Evolutionary conservation across 2,329 filamentous ascomycete genomes (phyloP), one percentile per base, ranked within the genome.

Genomic region (Paraphaeosphaeria minitans): DNA sequence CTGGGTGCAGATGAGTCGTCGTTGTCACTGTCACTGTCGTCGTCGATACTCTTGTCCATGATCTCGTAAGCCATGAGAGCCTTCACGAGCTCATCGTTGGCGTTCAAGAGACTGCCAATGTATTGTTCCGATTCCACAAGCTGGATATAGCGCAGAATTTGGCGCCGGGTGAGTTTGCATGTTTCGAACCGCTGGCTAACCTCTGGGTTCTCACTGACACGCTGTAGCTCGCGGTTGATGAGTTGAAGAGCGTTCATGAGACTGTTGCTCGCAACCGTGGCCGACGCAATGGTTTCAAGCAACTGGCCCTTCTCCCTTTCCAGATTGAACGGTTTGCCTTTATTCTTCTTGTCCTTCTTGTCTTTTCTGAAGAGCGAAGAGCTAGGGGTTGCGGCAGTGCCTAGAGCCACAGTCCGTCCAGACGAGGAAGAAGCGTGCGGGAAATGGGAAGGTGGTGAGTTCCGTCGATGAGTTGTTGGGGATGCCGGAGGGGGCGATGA

Each of bases 51-150:
- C 60, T 89, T 88, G 73, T 99, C 94, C 63, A 98, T 86, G 67
- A 97, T 91, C 77, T 98, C 94, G 72, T 93, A 99, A 0, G 93
- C 91, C 86, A 96, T 97, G 57, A 99, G 83, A 1, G 93, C 92
- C 61, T 89, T 89, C 42, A 98, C 91, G n/a, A 99, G 88, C 77
- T 96, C 91, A 69, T 99, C 95, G 70, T 99, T 98, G 64, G 94
- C 93, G 70, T 95, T 92, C 19, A 99, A 87, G 4, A 99, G 83
- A 60, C 92, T 89, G 43, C 94, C 95, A 9, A 99, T 88, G 83
- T 91, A 97, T 70, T 98, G 89, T 71, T 98, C 94, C 2, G 75
- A 89, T 74, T 97, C 92, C 13, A 98, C 90, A 52, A 93, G 85
- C 72, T 98, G 92, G 63, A 98, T 97, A 75, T 97, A 98, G 56